These are phyloP conservation scores for Eustoma russellianum DNA, from an alignment of 257 asterid genomes.

Conservation along the genomic window DNA sequence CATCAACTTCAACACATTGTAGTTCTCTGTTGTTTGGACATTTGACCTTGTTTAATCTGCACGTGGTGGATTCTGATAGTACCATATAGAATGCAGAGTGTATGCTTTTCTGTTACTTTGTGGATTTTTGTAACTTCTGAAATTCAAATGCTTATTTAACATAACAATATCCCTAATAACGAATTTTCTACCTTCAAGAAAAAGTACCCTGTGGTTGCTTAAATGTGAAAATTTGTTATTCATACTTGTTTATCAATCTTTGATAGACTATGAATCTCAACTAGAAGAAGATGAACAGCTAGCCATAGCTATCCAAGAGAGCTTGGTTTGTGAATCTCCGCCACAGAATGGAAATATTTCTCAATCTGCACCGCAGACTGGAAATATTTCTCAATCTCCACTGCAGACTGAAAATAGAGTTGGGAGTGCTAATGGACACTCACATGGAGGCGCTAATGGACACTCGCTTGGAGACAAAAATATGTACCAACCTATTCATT, in stretches of 20 bases:
- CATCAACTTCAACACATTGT: no score
- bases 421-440: constrained; percentile 11
- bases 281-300: constrained; percentile 65
- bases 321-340: constrained; percentile 52
- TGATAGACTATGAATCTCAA: constrained; percentile 45
- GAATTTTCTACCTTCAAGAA: not conserved
- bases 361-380: no score
- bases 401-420: constrained; percentile 37
- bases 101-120: no score
- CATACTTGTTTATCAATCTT: constrained; percentile 8
- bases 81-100: no score
- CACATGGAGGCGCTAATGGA: no score
- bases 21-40: no score
- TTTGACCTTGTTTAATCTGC: no score
- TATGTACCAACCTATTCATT: constrained; percentile 37
- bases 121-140: no score
- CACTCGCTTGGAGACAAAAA: constrained; percentile 31
- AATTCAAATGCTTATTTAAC: no score
- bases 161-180: no score
- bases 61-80: no score
- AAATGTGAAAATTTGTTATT: not conserved
- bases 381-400: constrained; percentile 4
- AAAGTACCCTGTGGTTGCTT: not conserved
- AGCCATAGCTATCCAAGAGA: constrained; percentile 72
- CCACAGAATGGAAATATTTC: constrained; percentile 26